Evolutionary conservation across 306 rosid species (phyloP).

Genomic region (Cucurbita pepo): DNA sequence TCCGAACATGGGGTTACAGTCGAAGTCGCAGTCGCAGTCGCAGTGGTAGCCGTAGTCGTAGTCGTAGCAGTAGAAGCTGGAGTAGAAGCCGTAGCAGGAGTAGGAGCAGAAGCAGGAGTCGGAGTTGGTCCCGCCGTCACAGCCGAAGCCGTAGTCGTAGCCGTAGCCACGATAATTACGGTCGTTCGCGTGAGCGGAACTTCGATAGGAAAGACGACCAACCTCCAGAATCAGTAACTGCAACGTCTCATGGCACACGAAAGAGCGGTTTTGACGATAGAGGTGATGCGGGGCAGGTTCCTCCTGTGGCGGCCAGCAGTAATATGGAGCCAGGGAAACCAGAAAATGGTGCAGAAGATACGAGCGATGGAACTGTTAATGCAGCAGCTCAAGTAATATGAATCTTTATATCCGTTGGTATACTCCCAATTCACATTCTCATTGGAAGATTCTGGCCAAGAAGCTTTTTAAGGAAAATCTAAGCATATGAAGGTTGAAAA

Average conservation of each 20-base stretch:
- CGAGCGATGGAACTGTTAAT: slow-evolving; percentile 14
- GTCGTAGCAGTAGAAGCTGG: slow-evolving; percentile 25
- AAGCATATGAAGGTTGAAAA: neutral
- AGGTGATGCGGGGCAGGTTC: slow-evolving; percentile 19
- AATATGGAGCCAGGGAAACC: slow-evolving; percentile 11
- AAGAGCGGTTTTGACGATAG: slow-evolving; percentile 14
- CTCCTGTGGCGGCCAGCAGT: slow-evolving; percentile 18
- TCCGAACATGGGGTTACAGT: slow-evolving; percentile 72
- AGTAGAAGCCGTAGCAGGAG: slow-evolving; percentile 40
- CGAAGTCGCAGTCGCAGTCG: slow-evolving; percentile 20
- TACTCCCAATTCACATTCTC: too few species aligned
- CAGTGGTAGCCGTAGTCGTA: slow-evolving; percentile 21
- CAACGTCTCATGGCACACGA: slow-evolving; percentile 19
- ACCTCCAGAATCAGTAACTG: slow-evolving; percentile 20
- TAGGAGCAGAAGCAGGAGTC: slow-evolving; percentile 49
- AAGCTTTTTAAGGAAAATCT: neutral
- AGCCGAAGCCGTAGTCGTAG: slow-evolving; percentile 30
- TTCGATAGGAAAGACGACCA: slow-evolving; percentile 20
- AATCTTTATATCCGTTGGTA: neutral
- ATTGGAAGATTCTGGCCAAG: neutral
- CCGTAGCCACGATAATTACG: slow-evolving; percentile 24
- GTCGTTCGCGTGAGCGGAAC: slow-evolving; percentile 16
- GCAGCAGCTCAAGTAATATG: neutral
- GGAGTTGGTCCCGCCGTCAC: slow-evolving; percentile 12
- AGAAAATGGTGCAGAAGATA: slow-evolving; percentile 19